Percentiles rank a stretch among this genome's conserved stretches.
Evolutionary conservation across 257 asterid genomes (phyloP).

Genomic region (Forsythia viridissima): DNA sequence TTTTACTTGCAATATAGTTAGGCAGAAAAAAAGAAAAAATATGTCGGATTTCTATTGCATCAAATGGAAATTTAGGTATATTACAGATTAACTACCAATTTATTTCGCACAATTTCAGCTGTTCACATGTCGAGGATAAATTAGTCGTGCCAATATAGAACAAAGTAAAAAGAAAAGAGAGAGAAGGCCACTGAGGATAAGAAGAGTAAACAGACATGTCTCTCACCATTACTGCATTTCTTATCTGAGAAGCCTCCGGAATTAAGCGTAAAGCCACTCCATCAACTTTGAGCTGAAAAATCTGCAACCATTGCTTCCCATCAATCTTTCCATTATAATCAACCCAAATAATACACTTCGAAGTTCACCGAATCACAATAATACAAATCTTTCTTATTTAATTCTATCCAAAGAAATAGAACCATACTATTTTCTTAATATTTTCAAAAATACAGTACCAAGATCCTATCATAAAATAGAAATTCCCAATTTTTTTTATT

Average conservation of each 20-base stretch:
- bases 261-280: slow-evolving; percentile 90
- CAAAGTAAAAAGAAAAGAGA: neutral
- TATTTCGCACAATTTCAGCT: slow-evolving; percentile 3
- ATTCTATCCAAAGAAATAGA: neutral
- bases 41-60: neutral
- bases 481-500: neutral
- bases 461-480: neutral
- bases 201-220: neutral
- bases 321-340: slow-evolving; percentile 5
- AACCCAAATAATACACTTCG: slow-evolving; percentile 1
- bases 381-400: neutral
- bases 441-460: neutral
- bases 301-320: slow-evolving; percentile 49
- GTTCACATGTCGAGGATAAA: slow-evolving; percentile 5
- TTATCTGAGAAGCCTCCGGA: slow-evolving; percentile 88
- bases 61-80: neutral
- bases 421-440: neutral
- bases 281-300: slow-evolving; percentile 80
- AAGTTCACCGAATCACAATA: neutral
- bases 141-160: neutral
- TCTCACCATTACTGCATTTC: slow-evolving; percentile 76
- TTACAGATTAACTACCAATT: neutral
- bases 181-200: neutral
- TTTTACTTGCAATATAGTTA: neutral
- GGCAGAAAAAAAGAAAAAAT: neutral